Conservation (phyloP, 352 stramenopile genomes). For the Thraustochytrium striatum region DNA sequence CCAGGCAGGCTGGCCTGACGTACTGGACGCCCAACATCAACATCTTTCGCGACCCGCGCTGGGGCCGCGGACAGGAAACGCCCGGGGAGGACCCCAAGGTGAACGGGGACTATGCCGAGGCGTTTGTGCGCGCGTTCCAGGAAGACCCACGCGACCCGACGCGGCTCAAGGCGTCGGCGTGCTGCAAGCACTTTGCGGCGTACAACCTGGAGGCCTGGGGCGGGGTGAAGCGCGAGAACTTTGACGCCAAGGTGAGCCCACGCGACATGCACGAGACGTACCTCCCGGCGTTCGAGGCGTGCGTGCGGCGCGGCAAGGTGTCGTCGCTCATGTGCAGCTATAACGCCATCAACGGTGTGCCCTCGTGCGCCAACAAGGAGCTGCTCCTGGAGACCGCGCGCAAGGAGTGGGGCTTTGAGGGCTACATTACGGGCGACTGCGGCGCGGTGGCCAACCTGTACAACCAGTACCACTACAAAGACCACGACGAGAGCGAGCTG, state of each 20-base stretch:
- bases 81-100: slow-evolving; percentile 85
- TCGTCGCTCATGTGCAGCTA: slow-evolving; percentile 92
- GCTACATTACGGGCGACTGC: slow-evolving; percentile 92
- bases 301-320: slow-evolving; percentile 69
- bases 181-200: slow-evolving; percentile 86
- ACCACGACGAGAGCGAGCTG: slow-evolving; percentile 50
- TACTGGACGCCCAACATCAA: slow-evolving; percentile 93
- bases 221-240: slow-evolving; percentile 73
- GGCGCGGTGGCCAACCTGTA: slow-evolving; percentile 78
- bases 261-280: slow-evolving; percentile 89
- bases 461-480: slow-evolving; percentile 69
- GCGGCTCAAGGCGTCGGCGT: slow-evolving; percentile 75
- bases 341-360: slow-evolving; percentile 88
- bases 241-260: slow-evolving; percentile 76
- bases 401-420: slow-evolving; percentile 74
- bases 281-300: slow-evolving; percentile 68
- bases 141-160: slow-evolving; percentile 59
- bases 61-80: slow-evolving; percentile 85
- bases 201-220: slow-evolving; percentile 74
- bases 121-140: slow-evolving; percentile 81
- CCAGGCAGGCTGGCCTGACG: slow-evolving; percentile 73
- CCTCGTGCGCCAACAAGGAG: slow-evolving; percentile 78
- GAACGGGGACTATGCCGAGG: slow-evolving; percentile 78
- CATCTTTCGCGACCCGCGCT: slow-evolving; percentile 86
- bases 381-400: slow-evolving; percentile 73